Percentiles rank a stretch among this genome's conserved stretches.
These are phyloP conservation scores for Ceratocystis alfenasii DNA, from an alignment of 2,329 filamentous ascomycete genomes.

Conservation along the genomic window DNA sequence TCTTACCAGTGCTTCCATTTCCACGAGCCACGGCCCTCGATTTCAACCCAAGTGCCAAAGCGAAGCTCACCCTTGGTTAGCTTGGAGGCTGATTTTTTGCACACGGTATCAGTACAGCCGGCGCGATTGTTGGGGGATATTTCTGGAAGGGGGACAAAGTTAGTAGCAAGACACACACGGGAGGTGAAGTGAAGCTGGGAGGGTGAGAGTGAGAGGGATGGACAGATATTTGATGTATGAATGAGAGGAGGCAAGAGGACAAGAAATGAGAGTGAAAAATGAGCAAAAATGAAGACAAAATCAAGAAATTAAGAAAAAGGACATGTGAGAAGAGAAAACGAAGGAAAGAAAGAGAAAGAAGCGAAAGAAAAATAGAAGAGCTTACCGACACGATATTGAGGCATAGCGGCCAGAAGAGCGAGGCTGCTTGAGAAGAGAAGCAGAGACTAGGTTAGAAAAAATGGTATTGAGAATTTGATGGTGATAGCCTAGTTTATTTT, in stretches of 20 bases:
- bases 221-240: background rate
- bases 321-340: background rate
- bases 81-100: constrained; percentile 58
- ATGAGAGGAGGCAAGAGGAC: background rate
- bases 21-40: constrained; percentile 52
- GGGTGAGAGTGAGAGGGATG: background rate
- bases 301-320: no score
- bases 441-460: constrained; percentile 19
- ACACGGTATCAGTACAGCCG: constrained; percentile 58
- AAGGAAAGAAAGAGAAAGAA: background rate
- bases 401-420: constrained; percentile 29
- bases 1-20: constrained; percentile 77
- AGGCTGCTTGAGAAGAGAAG: background rate
- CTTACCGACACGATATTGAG: constrained; percentile 38
- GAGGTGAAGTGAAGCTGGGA: background rate
- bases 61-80: constrained; percentile 70
- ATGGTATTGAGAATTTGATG: background rate
- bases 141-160: constrained; percentile 39
- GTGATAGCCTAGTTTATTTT: no score
- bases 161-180: background rate
- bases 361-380: constrained; percentile 10
- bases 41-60: constrained; percentile 59
- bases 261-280: background rate
- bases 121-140: constrained; percentile 59
- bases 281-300: background rate